These are phyloP conservation scores for Parascedosporium putredinis DNA, from an alignment of 2,329 filamentous ascomycete genomes.

Conservation along the genomic window DNA sequence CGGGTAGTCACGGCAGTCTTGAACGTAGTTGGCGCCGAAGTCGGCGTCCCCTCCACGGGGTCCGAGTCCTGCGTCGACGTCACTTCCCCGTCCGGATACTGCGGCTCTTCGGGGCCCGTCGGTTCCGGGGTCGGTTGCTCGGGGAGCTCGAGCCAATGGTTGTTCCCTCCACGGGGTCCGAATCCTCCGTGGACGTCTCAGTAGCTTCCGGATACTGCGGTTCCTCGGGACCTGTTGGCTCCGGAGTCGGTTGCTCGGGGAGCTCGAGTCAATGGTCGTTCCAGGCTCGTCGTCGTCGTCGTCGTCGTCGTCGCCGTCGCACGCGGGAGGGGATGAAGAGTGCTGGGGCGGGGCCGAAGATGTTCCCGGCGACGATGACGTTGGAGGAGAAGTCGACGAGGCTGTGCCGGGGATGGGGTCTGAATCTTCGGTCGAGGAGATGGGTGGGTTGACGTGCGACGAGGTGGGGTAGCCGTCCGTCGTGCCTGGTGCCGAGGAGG, in stretches of 20 bases:
- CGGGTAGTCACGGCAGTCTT: neutral
- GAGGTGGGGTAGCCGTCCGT: neutral
- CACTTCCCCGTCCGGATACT: neutral
- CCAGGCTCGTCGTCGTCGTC: too few relatives aligned
- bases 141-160: neutral
- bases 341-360: too few relatives aligned
- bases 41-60: neutral
- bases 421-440: neutral
- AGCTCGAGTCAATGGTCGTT: neutral
- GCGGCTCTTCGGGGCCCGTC: neutral
- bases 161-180: neutral
- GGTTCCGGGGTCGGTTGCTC: neutral
- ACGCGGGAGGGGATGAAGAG: neutral
- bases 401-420: neutral
- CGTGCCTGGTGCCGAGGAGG: neutral
- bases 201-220: neutral
- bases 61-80: neutral
- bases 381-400: too few relatives aligned
- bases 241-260: neutral
- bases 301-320: too few relatives aligned
- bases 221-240: neutral
- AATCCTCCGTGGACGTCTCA: neutral
- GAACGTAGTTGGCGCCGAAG: neutral
- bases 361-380: too few relatives aligned
- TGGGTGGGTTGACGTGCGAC: neutral